Percentiles rank a stretch among this genome's conserved stretches.
Evolutionary conservation across 306 rosid species (phyloP).

Genomic region (Vigna radiata): DNA sequence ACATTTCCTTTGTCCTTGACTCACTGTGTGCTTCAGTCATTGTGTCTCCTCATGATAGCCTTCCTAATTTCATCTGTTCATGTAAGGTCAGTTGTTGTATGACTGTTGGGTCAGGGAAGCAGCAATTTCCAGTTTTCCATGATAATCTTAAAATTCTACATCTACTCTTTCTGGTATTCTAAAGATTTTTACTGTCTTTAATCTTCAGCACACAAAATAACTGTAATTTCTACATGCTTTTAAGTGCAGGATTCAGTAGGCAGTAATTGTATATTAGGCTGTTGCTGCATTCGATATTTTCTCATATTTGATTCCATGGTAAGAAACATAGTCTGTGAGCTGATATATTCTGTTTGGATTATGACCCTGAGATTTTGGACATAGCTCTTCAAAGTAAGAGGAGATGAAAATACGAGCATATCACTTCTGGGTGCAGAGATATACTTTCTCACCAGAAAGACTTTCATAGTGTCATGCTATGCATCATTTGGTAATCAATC

Average conservation of each 20-base stretch:
- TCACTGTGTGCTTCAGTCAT: constrained; percentile 13
- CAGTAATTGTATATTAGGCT: not conserved
- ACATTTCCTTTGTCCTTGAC: constrained; percentile 11
- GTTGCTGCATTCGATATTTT: not conserved
- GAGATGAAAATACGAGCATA: not conserved
- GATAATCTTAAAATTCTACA: constrained; percentile 1
- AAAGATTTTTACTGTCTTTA: not conserved
- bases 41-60: constrained; percentile 22
- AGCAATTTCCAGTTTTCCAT: constrained; percentile 11
- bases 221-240: constrained; percentile 10
- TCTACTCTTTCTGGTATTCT: constrained; percentile 23
- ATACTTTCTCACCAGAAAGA: constrained; percentile 9
- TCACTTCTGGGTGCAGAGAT: not conserved
- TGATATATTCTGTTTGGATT: not conserved
- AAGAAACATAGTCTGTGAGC: constrained; percentile 5
- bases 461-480: not conserved
- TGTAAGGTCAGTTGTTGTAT: constrained; percentile 35
- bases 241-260: not conserved
- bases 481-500: constrained; percentile 16
- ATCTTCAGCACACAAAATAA: not conserved
- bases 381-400: not conserved
- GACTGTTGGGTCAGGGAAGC: constrained; percentile 11
- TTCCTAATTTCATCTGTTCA: not conserved
- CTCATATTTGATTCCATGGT: constrained; percentile 7
- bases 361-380: not conserved